phyloP scores from a whole-genome alignment of 257 asterid genomes.

The Parsonsia alboflavescens region DNA sequence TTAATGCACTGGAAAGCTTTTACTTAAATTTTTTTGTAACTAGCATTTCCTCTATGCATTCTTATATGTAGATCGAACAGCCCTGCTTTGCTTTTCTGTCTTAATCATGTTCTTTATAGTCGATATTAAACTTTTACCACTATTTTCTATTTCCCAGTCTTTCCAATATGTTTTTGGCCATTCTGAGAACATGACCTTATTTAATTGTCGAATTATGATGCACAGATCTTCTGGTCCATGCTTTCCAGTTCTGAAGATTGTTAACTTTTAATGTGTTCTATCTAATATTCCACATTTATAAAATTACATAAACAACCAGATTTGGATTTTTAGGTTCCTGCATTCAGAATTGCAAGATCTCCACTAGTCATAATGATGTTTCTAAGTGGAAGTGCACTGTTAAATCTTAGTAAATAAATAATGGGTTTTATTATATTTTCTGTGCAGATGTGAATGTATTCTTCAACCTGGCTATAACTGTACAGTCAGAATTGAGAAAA shows the following conservation, averaged over 20 bases:
- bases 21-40: not conserved
- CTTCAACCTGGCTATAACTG: slow-evolving; percentile 67
- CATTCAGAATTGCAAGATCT: too few relatives aligned
- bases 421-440: slow-evolving; percentile 4
- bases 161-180: not conserved
- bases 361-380: too few relatives aligned
- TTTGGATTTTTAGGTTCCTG: too few relatives aligned
- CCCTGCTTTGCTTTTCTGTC: not conserved
- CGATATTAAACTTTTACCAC: not conserved
- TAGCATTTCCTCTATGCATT: not conserved
- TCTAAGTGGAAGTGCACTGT: too few relatives aligned
- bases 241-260: not conserved
- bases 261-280: not conserved
- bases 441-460: slow-evolving; percentile 63
- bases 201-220: not conserved
- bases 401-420: too few relatives aligned
- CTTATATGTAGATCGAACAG: not conserved
- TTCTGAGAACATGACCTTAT: not conserved
- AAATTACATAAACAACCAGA: too few relatives aligned
- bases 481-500: slow-evolving; percentile 50
- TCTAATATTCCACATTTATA: not conserved
- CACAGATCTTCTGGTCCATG: not conserved
- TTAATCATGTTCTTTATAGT: not conserved
- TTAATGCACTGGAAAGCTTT: not conserved
- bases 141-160: not conserved